Evolutionary conservation across 2,329 filamentous ascomycete species (phyloP).

Genomic region (Neodidymelliopsis sp.): DNA sequence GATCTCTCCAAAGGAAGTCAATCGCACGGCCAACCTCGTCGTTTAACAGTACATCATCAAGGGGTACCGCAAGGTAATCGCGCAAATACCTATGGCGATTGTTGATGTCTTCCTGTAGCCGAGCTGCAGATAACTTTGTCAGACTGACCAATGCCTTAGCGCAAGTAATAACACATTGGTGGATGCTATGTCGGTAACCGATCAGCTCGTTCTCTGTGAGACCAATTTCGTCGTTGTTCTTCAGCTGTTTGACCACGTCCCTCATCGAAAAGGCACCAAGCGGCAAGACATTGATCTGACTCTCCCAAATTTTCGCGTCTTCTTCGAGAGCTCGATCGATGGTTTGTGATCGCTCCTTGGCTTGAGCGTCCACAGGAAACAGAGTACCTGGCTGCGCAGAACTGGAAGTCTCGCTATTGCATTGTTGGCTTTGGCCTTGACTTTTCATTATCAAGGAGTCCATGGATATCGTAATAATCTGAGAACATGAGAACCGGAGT

Average conservation of each 20-base stretch:
- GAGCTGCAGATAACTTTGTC: not conserved
- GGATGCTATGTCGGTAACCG: not conserved
- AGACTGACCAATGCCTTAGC: not conserved
- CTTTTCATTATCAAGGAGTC: too few species aligned
- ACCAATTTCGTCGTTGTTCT: not conserved
- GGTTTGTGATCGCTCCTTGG: conserved; percentile 1
- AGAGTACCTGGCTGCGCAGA: too few species aligned
- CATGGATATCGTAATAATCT: too few species aligned
- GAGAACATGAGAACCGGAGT: too few species aligned
- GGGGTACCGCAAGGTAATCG: not conserved
- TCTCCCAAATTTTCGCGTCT: not conserved
- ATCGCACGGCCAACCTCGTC: not conserved
- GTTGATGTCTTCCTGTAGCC: not conserved
- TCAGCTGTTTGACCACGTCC: conserved; percentile 1
- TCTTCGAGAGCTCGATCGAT: conserved; percentile 3
- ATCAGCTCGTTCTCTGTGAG: conserved; percentile 3
- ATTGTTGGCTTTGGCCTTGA: too few species aligned
- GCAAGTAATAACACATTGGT: not conserved
- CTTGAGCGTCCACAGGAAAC: too few species aligned
- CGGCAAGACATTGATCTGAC: not conserved
- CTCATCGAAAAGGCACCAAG: conserved; percentile 1
- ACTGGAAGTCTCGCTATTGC: too few species aligned
- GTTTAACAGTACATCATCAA: not conserved
- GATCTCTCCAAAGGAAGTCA: not conserved
- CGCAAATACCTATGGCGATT: not conserved